phyloP scores from a whole-genome alignment of 768 basidiomycete species.

The Termitomyces heimii region DNA sequence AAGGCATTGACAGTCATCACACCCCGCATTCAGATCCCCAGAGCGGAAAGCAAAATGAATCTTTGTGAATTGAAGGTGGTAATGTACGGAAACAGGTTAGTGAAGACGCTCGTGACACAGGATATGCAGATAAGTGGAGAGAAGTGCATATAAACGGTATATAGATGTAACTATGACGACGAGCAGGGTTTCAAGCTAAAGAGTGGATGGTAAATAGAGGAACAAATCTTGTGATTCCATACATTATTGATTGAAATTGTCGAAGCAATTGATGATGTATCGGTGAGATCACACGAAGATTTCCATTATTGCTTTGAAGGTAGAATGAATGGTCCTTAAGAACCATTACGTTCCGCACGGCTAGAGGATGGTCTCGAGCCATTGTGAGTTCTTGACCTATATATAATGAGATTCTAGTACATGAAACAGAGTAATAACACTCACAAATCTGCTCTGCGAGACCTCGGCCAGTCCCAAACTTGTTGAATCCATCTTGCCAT shows the following conservation, averaged over 20 bases:
- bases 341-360: constrained; percentile 10
- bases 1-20: neutral
- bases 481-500: constrained; percentile 88
- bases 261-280: neutral
- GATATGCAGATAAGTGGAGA: constrained; percentile 1
- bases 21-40: neutral
- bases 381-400: constrained; percentile 22
- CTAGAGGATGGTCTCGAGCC: constrained; percentile 18
- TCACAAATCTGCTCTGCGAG: constrained; percentile 38
- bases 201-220: neutral
- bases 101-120: constrained; percentile 1
- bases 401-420: neutral
- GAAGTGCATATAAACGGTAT: constrained; percentile 11
- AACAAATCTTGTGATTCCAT: constrained; percentile 2
- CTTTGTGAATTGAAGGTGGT: neutral
- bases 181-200: neutral
- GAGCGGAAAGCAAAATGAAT: neutral
- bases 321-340: constrained; percentile 9
- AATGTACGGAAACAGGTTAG: constrained; percentile 1
- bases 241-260: neutral
- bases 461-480: constrained; percentile 74
- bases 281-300: neutral
- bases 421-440: constrained; percentile 20
- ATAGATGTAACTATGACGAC: neutral
- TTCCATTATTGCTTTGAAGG: constrained; percentile 8